Evolutionary conservation across 441 rosid species (phyloP).

Genomic region (Capsella rubella): DNA sequence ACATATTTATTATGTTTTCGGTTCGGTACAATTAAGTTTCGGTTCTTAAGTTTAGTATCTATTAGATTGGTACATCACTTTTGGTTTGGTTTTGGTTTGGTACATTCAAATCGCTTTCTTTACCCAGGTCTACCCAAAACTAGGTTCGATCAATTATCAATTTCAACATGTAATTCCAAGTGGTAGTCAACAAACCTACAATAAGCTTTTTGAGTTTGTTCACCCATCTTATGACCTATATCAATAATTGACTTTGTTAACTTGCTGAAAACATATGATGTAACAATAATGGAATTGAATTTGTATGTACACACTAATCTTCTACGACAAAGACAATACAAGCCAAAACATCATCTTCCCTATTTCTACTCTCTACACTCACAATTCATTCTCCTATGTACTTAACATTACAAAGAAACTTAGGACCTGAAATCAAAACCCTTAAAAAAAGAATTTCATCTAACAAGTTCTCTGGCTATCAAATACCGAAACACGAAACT

Average conservation of each 20-base stretch:
- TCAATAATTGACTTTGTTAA: background rate
- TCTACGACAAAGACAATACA: slow-evolving; percentile 3
- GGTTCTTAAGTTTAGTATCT: too few relatives aligned
- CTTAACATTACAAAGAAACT: slow-evolving; percentile 21
- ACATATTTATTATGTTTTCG: too few relatives aligned
- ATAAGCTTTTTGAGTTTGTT: background rate
- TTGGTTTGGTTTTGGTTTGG: too few relatives aligned
- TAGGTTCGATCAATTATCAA: background rate
- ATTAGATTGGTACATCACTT: too few relatives aligned
- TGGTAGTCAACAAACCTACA: background rate
- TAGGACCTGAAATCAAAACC: slow-evolving; percentile 17
- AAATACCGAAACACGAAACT: slow-evolving; percentile 84
- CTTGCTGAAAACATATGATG: background rate
- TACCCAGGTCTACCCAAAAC: too few relatives aligned
- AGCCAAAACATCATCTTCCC: slow-evolving; percentile 34
- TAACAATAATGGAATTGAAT: slow-evolving; percentile 24
- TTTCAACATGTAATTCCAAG: background rate
- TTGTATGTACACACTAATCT: slow-evolving; percentile 26
- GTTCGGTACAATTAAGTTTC: too few relatives aligned
- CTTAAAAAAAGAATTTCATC: slow-evolving; percentile 42
- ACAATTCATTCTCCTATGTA: slow-evolving; percentile 1
- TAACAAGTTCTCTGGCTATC: slow-evolving; percentile 78
- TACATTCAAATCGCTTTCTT: too few relatives aligned
- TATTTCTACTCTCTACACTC: slow-evolving; percentile 35
- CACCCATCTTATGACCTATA: too few relatives aligned